A percentile compares a stretch with the other conserved stretches of the same genome.
Evolutionary conservation across 108 stramenopile genomes (phyloP).

Genomic region (Nannochloropsis gaditana): DNA sequence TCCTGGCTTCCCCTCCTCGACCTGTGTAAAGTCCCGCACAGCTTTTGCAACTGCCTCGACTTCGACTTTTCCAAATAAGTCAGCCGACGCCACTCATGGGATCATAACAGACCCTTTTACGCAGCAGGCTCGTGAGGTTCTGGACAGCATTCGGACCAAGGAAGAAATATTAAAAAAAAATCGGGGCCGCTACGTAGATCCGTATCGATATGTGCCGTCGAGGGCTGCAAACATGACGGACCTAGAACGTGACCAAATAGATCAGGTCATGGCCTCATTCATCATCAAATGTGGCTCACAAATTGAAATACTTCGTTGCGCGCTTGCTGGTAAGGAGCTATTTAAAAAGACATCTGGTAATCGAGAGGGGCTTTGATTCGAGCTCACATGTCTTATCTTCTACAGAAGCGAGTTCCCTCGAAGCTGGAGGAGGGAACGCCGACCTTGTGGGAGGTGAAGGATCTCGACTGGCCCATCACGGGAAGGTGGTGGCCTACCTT

Average conservation of each 20-base stretch:
- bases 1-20: neutral
- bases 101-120: neutral
- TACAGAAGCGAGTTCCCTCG: neutral
- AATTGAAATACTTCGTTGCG: slow-evolving; percentile 5
- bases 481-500: neutral
- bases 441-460: neutral
- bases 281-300: slow-evolving; percentile 4
- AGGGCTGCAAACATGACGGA: slow-evolving; percentile 6
- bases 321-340: neutral
- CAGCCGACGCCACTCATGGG: neutral
- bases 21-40: neutral
- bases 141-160: slow-evolving; percentile 7
- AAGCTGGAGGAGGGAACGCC: neutral
- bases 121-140: neutral
- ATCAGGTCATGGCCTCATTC: slow-evolving; percentile 10
- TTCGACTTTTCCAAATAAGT: neutral
- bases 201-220: neutral
- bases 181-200: slow-evolving; percentile 13
- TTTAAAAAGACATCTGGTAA: neutral
- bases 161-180: neutral
- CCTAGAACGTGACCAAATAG: neutral
- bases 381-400: neutral
- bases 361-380: neutral
- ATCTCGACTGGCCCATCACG: neutral
- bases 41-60: neutral